Conservation (phyloP, 2,329 filamentous ascomycete genomes). For the Fusarium poae region DNA sequence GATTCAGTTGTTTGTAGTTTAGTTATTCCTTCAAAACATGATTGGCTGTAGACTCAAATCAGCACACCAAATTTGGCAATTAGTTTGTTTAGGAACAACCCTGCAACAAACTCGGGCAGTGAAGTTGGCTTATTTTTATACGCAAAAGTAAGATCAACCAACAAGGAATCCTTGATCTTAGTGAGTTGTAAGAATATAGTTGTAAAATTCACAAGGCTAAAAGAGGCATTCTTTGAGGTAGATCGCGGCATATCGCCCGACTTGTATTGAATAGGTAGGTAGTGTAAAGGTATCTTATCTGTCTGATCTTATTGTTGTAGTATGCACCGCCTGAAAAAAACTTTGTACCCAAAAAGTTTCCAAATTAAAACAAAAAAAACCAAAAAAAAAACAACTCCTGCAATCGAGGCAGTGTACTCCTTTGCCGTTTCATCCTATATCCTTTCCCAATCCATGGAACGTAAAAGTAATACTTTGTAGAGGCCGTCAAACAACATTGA, state of each 20-base stretch:
- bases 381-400: constrained; percentile 26
- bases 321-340: constrained; percentile 3
- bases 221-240: constrained; percentile 2
- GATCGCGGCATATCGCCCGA: constrained; percentile 17
- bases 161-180: background rate
- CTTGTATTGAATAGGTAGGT: constrained; percentile 15
- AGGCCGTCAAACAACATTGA: constrained; percentile 36
- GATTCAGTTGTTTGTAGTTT: constrained; percentile 18
- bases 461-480: constrained; percentile 30
- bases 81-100: constrained; percentile 29
- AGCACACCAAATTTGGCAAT: constrained; percentile 39
- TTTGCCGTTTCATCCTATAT: constrained; percentile 29
- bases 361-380: constrained; percentile 11
- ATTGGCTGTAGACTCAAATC: constrained; percentile 23
- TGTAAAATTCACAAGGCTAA: constrained; percentile 5
- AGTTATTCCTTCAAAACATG: constrained; percentile 1
- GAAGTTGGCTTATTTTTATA: constrained; percentile 21
- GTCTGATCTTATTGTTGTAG: constrained; percentile 23
- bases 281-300: constrained; percentile 28
- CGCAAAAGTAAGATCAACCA: background rate
- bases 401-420: constrained; percentile 43
- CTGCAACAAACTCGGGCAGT: constrained; percentile 29
- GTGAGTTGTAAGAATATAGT: constrained; percentile 4
- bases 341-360: constrained; percentile 24
- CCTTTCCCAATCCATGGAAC: constrained; percentile 31